Evolutionary conservation across 306 rosid genomes (phyloP), one percentile per base, ranked within the genome.

Genomic region (Dalbergia oliveri): DNA sequence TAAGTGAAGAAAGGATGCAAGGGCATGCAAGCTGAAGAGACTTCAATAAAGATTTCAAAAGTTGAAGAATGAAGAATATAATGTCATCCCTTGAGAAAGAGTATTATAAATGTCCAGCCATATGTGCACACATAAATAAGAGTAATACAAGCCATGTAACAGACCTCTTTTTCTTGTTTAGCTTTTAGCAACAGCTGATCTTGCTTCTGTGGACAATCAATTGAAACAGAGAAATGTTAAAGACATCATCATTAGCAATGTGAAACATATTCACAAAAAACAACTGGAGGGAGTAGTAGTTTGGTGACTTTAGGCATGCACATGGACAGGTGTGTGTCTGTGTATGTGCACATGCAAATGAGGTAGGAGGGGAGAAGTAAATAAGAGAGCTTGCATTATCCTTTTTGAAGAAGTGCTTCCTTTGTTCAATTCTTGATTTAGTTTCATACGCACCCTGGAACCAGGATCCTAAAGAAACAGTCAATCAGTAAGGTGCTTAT

Each of bases 121-220:
- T 62, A 62, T 67, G 41, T 39, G 67, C 31, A 33, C 69, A 34
- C 44, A 81, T 5, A 77, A 62, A 72, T 10, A 39, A 15, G 39
- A 69, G 68, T 44, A 62, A 53, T 49, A 39, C 50, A n/a, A 54
- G 77, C 12, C 60, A 39, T 56, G 78, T 14, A 54, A 66, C 92
- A 66, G 69, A 94, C 99, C 95, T 93, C 97, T 56, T 93, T 21
- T 45, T 73, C 80, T 80, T 89, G 92, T 75, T 89, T 88, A 57
- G 96, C 91, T 90, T 87, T 93, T 66, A 59, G 71, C 88, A 92
- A 90, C 77, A 88, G 79, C 86, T 87, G 93, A 45, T 84, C 91
- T 76, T 89, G 94, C 81, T 66, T 95, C 90, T 83, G 89, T 73
- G 47, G 73, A 76, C 41, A 85, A 70, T n/a, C 34, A 39, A 64